phyloP scores from a whole-genome alignment of 805 yeast species.

The Lachancea nothofagi region DNA sequence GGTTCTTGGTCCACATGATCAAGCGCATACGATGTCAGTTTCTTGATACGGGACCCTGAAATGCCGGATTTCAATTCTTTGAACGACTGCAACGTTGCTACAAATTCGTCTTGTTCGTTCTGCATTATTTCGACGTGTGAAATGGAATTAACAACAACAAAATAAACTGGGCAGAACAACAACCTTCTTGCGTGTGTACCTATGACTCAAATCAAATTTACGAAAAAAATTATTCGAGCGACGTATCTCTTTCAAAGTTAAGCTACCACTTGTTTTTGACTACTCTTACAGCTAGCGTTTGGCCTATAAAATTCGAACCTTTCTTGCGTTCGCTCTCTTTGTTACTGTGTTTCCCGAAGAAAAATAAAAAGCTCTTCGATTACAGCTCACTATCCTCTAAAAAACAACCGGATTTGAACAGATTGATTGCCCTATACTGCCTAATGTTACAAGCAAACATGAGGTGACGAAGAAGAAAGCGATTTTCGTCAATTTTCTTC shows the following conservation, averaged over 20 bases:
- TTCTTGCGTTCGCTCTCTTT: neutral
- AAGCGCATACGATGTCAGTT: constrained; percentile 71
- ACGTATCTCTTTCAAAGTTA: neutral
- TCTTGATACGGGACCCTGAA: constrained; percentile 90
- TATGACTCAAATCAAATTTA: neutral
- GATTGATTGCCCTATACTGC: neutral
- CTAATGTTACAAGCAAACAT: neutral
- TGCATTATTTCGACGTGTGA: too few species aligned
- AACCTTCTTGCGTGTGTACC: neutral
- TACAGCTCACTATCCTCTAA: neutral
- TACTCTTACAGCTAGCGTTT: constrained; percentile 2
- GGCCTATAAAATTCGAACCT: neutral
- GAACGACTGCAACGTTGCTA: constrained; percentile 39
- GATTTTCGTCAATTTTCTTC: neutral
- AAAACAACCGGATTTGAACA: neutral
- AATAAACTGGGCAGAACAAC: too few species aligned
- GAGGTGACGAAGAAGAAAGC: neutral
- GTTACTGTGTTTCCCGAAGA: neutral
- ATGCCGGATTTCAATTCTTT: constrained; percentile 74
- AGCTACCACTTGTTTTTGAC: constrained; percentile 6
- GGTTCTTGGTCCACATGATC: constrained; percentile 47
- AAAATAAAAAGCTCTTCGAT: too few species aligned
- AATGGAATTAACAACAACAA: neutral
- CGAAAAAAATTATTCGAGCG: constrained; percentile 2
- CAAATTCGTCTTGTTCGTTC: constrained; percentile 32